These are phyloP conservation scores for Boletellus ananiceps DNA, from an alignment of 768 basidiomycete species.

Conservation along the genomic window DNA sequence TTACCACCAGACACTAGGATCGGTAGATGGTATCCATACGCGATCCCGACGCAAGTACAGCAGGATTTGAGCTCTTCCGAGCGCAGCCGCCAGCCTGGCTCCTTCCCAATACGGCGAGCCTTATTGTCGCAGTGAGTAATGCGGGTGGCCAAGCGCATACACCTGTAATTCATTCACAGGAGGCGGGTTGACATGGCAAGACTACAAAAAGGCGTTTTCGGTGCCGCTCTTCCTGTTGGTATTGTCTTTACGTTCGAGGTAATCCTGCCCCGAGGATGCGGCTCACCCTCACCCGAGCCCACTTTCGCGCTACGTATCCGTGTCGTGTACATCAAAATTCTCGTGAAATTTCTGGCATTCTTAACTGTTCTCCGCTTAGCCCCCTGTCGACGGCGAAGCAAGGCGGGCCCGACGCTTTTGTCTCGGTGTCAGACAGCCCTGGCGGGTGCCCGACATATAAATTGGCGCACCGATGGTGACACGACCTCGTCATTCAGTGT, in stretches of 20 bases:
- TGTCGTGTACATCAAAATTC: constrained; percentile 25
- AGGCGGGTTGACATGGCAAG: constrained; percentile 33
- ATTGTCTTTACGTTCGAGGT: constrained; percentile 23
- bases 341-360: constrained; percentile 25
- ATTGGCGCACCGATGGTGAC: constrained; percentile 11
- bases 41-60: too few relatives aligned
- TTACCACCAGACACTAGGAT: too few relatives aligned
- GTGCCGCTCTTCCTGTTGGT: constrained; percentile 27
- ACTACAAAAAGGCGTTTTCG: constrained; percentile 30
- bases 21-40: too few relatives aligned
- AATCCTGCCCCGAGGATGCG: constrained; percentile 19
- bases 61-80: neutral
- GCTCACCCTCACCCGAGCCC: constrained; percentile 15
- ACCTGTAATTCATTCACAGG: constrained; percentile 20
- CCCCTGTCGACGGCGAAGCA: constrained; percentile 28
- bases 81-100: neutral
- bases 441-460: constrained; percentile 29
- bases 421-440: constrained; percentile 26
- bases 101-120: constrained; percentile 21
- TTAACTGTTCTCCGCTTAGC: constrained; percentile 27
- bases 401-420: constrained; percentile 33
- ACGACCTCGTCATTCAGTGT: constrained; percentile 17
- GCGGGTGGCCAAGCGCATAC: constrained; percentile 5
- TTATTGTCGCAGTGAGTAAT: constrained; percentile 31
- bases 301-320: constrained; percentile 24